Percentiles rank a stretch among this genome's conserved stretches.
Conservation (phyloP, 495 filamentous ascomycete species). For the Extremus antarcticus region DNA sequence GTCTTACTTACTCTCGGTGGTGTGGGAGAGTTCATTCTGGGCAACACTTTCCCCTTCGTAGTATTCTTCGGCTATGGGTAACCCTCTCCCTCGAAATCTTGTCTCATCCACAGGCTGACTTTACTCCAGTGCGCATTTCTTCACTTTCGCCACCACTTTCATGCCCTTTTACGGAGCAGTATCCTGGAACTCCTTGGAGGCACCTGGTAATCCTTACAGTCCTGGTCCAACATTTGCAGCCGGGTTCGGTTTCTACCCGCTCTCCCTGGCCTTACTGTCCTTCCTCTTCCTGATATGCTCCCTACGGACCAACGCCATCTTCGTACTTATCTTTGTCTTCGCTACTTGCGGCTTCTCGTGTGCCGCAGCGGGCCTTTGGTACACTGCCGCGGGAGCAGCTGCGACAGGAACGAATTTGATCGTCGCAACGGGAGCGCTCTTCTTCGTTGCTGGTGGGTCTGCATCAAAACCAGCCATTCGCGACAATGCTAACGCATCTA, state of each 20-base stretch:
- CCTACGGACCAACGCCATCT: conserved; percentile 55
- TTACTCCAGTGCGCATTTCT: conserved; percentile 47
- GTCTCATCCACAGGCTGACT: too few relatives aligned
- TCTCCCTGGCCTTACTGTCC: conserved; percentile 49
- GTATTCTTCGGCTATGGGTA: conserved; percentile 49
- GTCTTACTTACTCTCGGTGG: conserved; percentile 51
- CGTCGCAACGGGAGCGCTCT: not conserved
- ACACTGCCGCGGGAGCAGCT: conserved; percentile 16
- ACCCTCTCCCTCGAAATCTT: too few relatives aligned
- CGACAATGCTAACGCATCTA: too few relatives aligned
- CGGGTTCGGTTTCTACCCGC: conserved; percentile 38
- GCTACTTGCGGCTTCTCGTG: conserved; percentile 47
- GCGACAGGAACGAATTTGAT: not conserved
- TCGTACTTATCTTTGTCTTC: conserved; percentile 54
- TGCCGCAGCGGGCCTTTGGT: conserved; percentile 45
- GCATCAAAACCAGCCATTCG: too few relatives aligned
- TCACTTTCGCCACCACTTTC: conserved; percentile 44
- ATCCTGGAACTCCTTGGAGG: conserved; percentile 7
- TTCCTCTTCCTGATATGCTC: conserved; percentile 57
- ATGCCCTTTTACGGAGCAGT: conserved; percentile 47
- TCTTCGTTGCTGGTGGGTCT: not conserved
- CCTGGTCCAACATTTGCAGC: conserved; percentile 20
- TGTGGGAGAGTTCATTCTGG: conserved; percentile 51
- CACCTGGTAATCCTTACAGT: conserved; percentile 13
- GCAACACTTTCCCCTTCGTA: conserved; percentile 61